Evolutionary conservation across 192 early-diverging fungal species (phyloP).

Genomic region (Diversispora epigaea): DNA sequence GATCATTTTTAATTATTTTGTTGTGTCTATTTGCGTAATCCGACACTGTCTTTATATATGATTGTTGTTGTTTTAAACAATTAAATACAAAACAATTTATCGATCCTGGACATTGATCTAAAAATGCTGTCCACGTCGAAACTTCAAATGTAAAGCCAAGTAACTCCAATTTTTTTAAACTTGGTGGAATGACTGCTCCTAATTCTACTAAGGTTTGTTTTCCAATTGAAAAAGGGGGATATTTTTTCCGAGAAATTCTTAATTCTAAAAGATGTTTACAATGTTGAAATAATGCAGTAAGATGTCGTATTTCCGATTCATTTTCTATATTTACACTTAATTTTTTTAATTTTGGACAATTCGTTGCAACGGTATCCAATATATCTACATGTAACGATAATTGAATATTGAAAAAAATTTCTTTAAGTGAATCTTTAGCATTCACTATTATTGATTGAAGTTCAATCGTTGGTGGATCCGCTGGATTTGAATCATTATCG

Average conservation of each 20-base stretch:
- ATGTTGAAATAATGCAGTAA: conserved; percentile 4
- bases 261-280: conserved; percentile 8
- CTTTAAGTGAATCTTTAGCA: background rate
- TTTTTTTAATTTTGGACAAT: conserved; percentile 3
- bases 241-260: background rate
- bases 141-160: background rate
- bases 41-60: background rate
- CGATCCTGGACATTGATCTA: background rate
- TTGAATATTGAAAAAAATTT: background rate
- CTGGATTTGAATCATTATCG: background rate
- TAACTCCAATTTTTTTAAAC: conserved; percentile 8
- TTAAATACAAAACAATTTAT: conserved; percentile 15
- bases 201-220: conserved; percentile 4
- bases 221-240: background rate
- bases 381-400: conserved; percentile 1
- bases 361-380: conserved; percentile 1
- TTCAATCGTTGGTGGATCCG: background rate
- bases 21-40: background rate
- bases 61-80: too few relatives aligned
- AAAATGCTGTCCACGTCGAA: background rate
- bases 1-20: background rate
- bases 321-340: conserved; percentile 5
- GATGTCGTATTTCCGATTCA: background rate
- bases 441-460: conserved; percentile 4
- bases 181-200: background rate